These are phyloP conservation scores for Logfia minima DNA, from an alignment of 129 eudicot species.

Conservation along the genomic window DNA sequence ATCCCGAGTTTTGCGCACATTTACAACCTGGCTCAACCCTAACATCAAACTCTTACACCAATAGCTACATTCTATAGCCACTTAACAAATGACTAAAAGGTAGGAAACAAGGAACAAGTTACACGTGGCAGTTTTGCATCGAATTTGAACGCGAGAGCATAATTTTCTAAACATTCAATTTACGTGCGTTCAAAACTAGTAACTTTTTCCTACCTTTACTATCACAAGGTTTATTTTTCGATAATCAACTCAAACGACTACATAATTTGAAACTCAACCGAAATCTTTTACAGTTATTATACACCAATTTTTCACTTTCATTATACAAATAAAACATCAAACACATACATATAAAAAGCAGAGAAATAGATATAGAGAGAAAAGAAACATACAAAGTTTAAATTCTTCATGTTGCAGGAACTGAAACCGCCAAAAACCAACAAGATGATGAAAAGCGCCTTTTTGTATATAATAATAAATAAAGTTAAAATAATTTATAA, in stretches of 20 bases:
- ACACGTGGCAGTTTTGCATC: neutral
- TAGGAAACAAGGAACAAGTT: too few species aligned
- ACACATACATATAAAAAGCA: neutral
- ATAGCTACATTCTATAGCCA: neutral
- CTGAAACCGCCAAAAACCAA: conserved; percentile 19
- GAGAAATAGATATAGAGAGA: conserved; percentile 19
- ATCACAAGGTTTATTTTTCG: neutral
- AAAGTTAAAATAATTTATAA: neutral
- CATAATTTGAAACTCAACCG: neutral
- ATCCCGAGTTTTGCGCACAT: neutral
- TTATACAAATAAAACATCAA: neutral
- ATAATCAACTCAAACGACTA: neutral
- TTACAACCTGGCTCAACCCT: neutral
- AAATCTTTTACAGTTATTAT: neutral
- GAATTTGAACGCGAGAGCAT: neutral
- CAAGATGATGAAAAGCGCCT: conserved; percentile 34
- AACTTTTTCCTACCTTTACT: neutral
- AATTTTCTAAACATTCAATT: neutral
- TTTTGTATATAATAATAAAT: neutral
- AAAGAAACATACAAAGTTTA: conserved; percentile 38
- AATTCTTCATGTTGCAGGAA: conserved; percentile 27
- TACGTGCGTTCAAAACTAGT: neutral
- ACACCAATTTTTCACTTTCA: neutral
- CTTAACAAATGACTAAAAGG: too few species aligned
- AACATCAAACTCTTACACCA: neutral